These are phyloP conservation scores for Neopestalotiopsis sp. DNA, from an alignment of 2,329 filamentous ascomycete species.

Conservation along the genomic window DNA sequence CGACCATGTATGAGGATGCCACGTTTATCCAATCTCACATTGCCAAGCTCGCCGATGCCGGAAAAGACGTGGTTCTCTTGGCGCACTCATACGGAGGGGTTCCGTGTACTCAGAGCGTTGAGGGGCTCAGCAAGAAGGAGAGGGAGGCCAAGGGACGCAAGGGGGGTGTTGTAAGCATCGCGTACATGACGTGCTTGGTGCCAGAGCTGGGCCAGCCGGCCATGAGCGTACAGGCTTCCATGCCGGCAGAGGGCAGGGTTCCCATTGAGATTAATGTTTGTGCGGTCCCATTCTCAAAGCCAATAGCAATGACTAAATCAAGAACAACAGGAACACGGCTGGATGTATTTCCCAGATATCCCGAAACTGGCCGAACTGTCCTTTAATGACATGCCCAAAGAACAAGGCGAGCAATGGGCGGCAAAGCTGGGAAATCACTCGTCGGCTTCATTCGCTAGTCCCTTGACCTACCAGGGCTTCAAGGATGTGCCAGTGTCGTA, in stretches of 20 bases:
- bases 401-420: constrained; percentile 25
- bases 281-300: background rate
- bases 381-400: constrained; percentile 33
- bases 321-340: constrained; percentile 30
- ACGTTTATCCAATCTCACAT: constrained; percentile 37
- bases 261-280: constrained; percentile 16
- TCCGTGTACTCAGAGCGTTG: constrained; percentile 34
- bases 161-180: constrained; percentile 41
- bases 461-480: constrained; percentile 44
- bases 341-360: constrained; percentile 28
- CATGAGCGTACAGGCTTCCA: background rate
- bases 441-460: constrained; percentile 35
- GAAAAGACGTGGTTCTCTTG: constrained; percentile 30
- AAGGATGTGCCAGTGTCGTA: constrained; percentile 45
- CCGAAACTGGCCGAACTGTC: constrained; percentile 19
- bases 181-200: constrained; percentile 36
- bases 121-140: constrained; percentile 39
- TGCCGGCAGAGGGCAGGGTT: background rate
- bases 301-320: background rate
- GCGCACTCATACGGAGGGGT: constrained; percentile 33
- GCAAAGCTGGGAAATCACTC: constrained; percentile 34
- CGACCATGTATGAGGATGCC: constrained; percentile 40
- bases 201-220: constrained; percentile 29
- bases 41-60: constrained; percentile 38
- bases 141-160: constrained; percentile 38